These are phyloP conservation scores for Ogataea minuta DNA, from an alignment of 805 yeast species.

Conservation along the genomic window DNA sequence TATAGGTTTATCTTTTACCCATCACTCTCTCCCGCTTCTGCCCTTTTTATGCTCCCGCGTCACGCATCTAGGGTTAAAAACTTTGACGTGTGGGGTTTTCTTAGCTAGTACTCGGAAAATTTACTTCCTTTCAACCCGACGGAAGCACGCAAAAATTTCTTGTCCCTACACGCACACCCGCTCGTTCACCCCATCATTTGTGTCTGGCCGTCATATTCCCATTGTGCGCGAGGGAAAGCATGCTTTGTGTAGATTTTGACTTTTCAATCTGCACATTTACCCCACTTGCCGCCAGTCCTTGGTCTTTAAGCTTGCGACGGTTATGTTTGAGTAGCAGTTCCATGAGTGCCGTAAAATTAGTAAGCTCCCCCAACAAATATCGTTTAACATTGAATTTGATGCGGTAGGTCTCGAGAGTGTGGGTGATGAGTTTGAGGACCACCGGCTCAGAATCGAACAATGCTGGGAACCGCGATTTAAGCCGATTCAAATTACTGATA, in stretches of 20 bases:
- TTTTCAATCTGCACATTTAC: not conserved
- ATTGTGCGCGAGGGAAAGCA: not conserved
- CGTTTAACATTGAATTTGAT: conserved; percentile 62
- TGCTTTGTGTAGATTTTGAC: conserved; percentile 3
- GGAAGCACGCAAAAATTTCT: not conserved
- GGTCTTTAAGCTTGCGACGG: conserved; percentile 29
- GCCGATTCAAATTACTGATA: conserved; percentile 40
- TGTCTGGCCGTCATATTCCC: not conserved
- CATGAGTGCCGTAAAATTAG: conserved; percentile 51
- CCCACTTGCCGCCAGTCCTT: conserved; percentile 3
- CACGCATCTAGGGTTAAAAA: not conserved
- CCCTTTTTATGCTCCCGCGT: too few relatives aligned
- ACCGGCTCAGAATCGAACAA: conserved; percentile 52
- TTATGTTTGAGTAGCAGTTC: conserved; percentile 51
- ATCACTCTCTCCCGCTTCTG: too few relatives aligned
- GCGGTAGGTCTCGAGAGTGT: conserved; percentile 52
- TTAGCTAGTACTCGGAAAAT: too few relatives aligned
- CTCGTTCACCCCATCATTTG: not conserved
- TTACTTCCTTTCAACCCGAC: not conserved
- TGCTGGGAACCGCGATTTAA: conserved; percentile 50
- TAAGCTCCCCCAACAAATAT: conserved; percentile 59
- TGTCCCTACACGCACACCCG: too few relatives aligned
- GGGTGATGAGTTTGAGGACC: conserved; percentile 51
- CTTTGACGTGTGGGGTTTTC: conserved; percentile 4
- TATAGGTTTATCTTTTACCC: too few relatives aligned